Evolutionary conservation across 495 filamentous ascomycete species (phyloP).

Genomic region (Delitschia confertaspora): DNA sequence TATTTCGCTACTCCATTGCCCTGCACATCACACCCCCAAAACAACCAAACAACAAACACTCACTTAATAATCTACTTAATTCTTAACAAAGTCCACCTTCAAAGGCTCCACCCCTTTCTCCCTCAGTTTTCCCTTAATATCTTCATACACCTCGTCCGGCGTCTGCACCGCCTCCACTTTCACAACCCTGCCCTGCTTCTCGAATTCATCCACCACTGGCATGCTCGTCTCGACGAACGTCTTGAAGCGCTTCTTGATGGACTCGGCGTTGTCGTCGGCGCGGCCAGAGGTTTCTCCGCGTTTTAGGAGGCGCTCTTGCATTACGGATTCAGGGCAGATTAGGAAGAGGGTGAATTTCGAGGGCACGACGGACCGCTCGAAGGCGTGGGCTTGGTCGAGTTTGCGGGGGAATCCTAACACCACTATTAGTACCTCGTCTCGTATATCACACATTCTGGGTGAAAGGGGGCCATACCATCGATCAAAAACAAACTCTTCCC

Average conservation of each 20-base stretch:
- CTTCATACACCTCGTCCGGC: slow-evolving; percentile 66
- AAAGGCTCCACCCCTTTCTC: slow-evolving; percentile 38
- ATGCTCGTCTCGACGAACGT: slow-evolving; percentile 92
- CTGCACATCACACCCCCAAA: too few relatives aligned
- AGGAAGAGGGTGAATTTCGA: slow-evolving; percentile 81
- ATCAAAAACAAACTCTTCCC: slow-evolving; percentile 65
- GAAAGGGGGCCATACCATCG: slow-evolving; percentile 44
- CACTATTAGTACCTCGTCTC: too few relatives aligned
- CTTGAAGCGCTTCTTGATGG: slow-evolving; percentile 88
- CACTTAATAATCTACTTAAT: too few relatives aligned
- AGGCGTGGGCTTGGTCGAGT: slow-evolving; percentile 90
- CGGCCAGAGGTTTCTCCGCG: slow-evolving; percentile 86
- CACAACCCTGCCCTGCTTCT: slow-evolving; percentile 66
- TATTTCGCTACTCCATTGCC: too few relatives aligned
- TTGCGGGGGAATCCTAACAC: slow-evolving; percentile 76
- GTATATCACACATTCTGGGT: too few relatives aligned
- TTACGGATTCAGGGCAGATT: slow-evolving; percentile 79
- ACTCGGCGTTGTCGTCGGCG: slow-evolving; percentile 87
- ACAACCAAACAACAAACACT: too few relatives aligned
- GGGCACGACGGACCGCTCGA: slow-evolving; percentile 80
- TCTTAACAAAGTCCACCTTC: slow-evolving; percentile 12
- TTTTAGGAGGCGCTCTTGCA: slow-evolving; percentile 74
- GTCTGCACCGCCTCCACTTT: slow-evolving; percentile 57
- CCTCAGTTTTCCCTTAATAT: slow-evolving; percentile 50
- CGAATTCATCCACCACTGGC: slow-evolving; percentile 86